Base-by-base conservation (phyloP, 805 yeast genomes). In the Lipomyces yamanashiensis region DNA sequence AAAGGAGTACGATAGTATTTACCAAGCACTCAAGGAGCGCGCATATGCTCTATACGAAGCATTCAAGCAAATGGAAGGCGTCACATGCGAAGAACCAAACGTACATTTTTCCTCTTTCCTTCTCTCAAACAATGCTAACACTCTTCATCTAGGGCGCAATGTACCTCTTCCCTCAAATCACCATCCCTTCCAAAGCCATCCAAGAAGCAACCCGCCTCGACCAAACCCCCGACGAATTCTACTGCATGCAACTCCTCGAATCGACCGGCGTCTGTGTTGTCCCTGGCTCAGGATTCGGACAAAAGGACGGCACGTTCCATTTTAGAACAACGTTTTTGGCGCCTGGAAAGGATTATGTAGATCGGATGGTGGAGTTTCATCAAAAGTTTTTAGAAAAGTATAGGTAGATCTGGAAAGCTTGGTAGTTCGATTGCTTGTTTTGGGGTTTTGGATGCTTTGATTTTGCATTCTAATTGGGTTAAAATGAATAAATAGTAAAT, bases 251-350 rank as follows among this genome's bases (percentile, higher is more conserved):
- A 70, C 80, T 95, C 63, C 81, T 95, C 70, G 93, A 93, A 69
- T 76, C 78, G 53, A 92, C 99, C 7, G 99, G 99, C 71, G 91
- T 95, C 66, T 95, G 99, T 78, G 90, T 96, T 51, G 96, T 95
- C 67, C 98, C 99, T 36, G 99, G 99, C 43, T 86, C 91, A 40
- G 99, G 99, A 0, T 95, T 95, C 72, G 98, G 98, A 39, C 99
- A 95, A 78, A 88, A 81, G 54, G 87, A 86, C 54, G 96, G 91
- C 17, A 92, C 98, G 2, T 88, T 82, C 78, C 99, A 95, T 74
- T 83, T 95, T 71, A 87, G 99, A 82, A 95, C 99, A 1, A 95
- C 99, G 0, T 95, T 95, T 80, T 81, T 95, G 72, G 96, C 99
- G 13, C 98, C 98, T 12, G 98, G 98, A 49, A 82, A 84, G 23